A percentile compares a stretch with the other conserved stretches of the same genome.
These are phyloP conservation scores for Neolentinus lepideus DNA, from an alignment of 1,284 basidiomycete genomes.

Conservation along the genomic window DNA sequence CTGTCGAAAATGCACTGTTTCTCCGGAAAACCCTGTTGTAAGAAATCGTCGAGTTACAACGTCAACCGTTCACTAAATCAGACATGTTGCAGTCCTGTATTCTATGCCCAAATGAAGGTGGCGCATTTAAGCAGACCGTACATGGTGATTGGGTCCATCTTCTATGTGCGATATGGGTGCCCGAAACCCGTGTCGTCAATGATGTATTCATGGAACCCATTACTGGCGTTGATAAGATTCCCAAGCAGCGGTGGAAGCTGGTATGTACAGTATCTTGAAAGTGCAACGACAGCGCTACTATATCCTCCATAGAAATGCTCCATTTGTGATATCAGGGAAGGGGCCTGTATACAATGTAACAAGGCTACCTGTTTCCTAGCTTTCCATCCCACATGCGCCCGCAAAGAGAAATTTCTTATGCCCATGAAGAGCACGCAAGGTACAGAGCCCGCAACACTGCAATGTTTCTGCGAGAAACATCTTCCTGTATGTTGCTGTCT, in stretches of 20 bases:
- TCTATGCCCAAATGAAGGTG: conserved; percentile 93
- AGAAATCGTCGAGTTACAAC: conserved; percentile 19
- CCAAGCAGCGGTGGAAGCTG: conserved; percentile 91
- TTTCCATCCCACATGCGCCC: conserved; percentile 93
- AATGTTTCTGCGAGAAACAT: conserved; percentile 85
- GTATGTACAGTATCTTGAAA: conserved; percentile 40
- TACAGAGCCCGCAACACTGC: conserved; percentile 60
- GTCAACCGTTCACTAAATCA: background rate
- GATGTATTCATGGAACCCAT: conserved; percentile 99
- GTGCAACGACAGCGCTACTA: background rate
- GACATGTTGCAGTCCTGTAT: conserved; percentile 67
- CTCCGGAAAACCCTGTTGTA: conserved; percentile 93
- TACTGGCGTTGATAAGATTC: conserved; percentile 83
- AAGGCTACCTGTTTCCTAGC: conserved; percentile 89
- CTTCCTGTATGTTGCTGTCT: conserved; percentile 67
- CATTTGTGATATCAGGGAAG: conserved; percentile 75
- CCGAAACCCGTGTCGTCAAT: conserved; percentile 92
- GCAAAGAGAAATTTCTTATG: conserved; percentile 75
- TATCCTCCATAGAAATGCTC: conserved; percentile 64
- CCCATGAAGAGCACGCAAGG: conserved; percentile 85
- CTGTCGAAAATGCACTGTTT: conserved; percentile 97
- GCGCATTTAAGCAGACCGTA: conserved; percentile 97
- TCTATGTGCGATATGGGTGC: conserved; percentile 96
- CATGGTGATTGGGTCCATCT: conserved; percentile 95
- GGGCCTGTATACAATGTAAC: conserved; percentile 96